These are phyloP conservation scores for Schwanniomyces occidentalis DNA, from an alignment of 805 yeast species.

Conservation along the genomic window DNA sequence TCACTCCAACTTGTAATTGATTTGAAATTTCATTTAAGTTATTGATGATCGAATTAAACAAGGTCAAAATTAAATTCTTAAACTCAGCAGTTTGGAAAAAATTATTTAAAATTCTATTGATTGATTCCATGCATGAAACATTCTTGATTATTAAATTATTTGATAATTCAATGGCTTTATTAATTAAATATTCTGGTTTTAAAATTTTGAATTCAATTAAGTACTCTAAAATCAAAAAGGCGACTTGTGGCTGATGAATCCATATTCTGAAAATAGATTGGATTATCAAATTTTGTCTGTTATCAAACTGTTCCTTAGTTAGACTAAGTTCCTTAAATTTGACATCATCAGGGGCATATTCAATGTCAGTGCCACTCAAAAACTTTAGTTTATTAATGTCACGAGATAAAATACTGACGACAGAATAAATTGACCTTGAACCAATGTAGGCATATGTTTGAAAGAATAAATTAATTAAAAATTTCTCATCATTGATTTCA, in stretches of 20 bases:
- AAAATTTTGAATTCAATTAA: constrained; percentile 41
- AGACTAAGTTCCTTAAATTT: constrained; percentile 29
- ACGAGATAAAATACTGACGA: constrained; percentile 40
- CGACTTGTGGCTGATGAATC: constrained; percentile 47
- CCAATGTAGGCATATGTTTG: constrained; percentile 82
- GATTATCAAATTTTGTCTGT: constrained; percentile 37
- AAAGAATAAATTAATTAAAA: constrained; percentile 60
- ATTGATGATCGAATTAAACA: constrained; percentile 25
- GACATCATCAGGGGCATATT: constrained; percentile 22
- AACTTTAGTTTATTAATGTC: constrained; percentile 41
- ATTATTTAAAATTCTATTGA: constrained; percentile 33
- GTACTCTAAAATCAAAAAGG: constrained; percentile 42
- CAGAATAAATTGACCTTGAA: constrained; percentile 72
- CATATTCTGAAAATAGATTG: constrained; percentile 43
- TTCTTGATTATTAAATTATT: constrained; percentile 38
- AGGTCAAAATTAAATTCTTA: constrained; percentile 9
- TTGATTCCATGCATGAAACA: constrained; percentile 44
- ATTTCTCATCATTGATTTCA: constrained; percentile 23
- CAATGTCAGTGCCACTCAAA: constrained; percentile 33
- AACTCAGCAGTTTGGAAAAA: constrained; percentile 14
- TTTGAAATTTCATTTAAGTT: constrained; percentile 29
- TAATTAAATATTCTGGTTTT: constrained; percentile 27
- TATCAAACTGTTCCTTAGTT: constrained; percentile 20
- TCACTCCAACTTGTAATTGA: constrained; percentile 12
- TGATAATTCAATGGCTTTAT: constrained; percentile 24